These are phyloP conservation scores for Protomyces inundatus DNA, from an alignment of 1,139 yeast genomes.

Conservation along the genomic window DNA sequence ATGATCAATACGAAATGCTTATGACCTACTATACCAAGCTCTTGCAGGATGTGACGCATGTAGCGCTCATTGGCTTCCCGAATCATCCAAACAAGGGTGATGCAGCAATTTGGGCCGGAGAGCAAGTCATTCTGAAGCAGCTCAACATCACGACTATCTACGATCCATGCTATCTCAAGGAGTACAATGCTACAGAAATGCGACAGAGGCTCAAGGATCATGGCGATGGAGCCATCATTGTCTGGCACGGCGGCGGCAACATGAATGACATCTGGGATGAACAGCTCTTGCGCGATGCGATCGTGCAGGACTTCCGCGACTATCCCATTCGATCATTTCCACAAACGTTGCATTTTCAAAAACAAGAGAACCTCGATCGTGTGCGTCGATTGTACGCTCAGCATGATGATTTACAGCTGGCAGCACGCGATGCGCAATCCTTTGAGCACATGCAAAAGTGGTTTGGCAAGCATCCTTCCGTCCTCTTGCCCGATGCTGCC, in stretches of 20 bases:
- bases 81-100: constrained; percentile 20
- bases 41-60: background rate
- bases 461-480: background rate
- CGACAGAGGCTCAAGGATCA: background rate
- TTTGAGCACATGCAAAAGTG: background rate
- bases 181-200: background rate
- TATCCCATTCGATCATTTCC: constrained; percentile 4
- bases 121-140: background rate
- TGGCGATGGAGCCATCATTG: background rate
- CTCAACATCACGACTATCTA: constrained; percentile 5
- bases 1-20: background rate
- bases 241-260: constrained; percentile 13
- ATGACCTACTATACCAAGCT: background rate
- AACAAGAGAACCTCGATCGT: background rate
- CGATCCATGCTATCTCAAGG: background rate
- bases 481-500: background rate
- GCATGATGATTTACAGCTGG: constrained; percentile 8
- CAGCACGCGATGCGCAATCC: constrained; percentile 9
- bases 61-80: background rate
- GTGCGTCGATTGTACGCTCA: background rate
- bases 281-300: background rate
- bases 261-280: constrained; percentile 2
- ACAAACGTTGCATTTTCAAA: constrained; percentile 3
- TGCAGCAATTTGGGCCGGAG: constrained; percentile 15
- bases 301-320: constrained; percentile 5